phyloP scores from a whole-genome alignment of 2,329 filamentous ascomycete species.

The Xylaria sp. region DNA sequence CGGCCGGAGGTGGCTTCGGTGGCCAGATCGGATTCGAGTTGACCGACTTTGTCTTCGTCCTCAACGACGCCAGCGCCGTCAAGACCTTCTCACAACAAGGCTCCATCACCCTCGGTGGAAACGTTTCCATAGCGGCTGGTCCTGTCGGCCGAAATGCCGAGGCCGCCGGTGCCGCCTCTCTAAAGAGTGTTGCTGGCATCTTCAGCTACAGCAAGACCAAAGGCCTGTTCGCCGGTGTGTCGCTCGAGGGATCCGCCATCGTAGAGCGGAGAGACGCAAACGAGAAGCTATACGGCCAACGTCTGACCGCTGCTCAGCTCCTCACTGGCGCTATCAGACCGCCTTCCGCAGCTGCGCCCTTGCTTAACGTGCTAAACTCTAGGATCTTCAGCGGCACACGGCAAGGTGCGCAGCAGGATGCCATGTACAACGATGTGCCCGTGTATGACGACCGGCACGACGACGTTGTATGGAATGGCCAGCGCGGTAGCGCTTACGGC shows the following conservation, averaged over 20 bases:
- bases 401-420: constrained; percentile 55
- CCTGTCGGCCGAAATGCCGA: constrained; percentile 95
- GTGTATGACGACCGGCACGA: constrained; percentile 87
- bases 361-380: constrained; percentile 87
- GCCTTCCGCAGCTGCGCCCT: constrained; percentile 82
- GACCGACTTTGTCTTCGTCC: constrained; percentile 96
- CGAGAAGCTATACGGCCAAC: constrained; percentile 90
- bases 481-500: constrained; percentile 73
- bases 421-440: constrained; percentile 93
- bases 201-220: constrained; percentile 99
- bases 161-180: constrained; percentile 90
- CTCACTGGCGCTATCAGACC: constrained; percentile 80
- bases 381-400: constrained; percentile 79
- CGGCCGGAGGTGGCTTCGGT: constrained; percentile 82
- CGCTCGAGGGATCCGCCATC: constrained; percentile 89
- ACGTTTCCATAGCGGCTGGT: constrained; percentile 94
- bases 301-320: constrained; percentile 83
- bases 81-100: constrained; percentile 94
- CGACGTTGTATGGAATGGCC: constrained; percentile 84
- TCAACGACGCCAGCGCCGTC: constrained; percentile 90
- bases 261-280: constrained; percentile 97
- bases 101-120: constrained; percentile 91
- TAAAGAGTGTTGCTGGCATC: constrained; percentile 88
- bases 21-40: constrained; percentile 89
- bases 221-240: constrained; percentile 94